Conservation (phyloP, 805 yeast genomes). For the Tetrapisispora pingtungensis region DNA sequence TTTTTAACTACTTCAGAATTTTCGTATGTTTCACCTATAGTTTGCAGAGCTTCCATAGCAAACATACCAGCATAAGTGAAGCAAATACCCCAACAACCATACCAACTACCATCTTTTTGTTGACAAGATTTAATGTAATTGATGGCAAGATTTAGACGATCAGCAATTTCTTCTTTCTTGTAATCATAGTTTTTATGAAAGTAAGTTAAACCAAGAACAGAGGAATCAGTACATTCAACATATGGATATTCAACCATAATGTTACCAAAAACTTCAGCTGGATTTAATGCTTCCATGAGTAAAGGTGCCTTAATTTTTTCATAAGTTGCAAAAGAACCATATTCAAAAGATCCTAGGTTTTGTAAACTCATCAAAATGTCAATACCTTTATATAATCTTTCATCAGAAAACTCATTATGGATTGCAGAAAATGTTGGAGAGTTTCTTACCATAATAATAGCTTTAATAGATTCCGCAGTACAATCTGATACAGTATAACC, state of each 20-base stretch:
- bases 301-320: conserved; percentile 79
- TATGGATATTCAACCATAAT: conserved; percentile 98
- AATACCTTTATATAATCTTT: conserved; percentile 53
- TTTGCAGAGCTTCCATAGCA: conserved; percentile 83
- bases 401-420: conserved; percentile 42
- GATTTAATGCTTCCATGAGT: conserved; percentile 66
- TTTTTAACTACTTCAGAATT: conserved; percentile 52
- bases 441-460: conserved; percentile 81
- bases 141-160: conserved; percentile 67
- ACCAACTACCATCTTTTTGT: conserved; percentile 85
- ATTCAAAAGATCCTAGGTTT: conserved; percentile 67
- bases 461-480: conserved; percentile 91
- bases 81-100: conserved; percentile 98
- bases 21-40: conserved; percentile 53
- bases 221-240: conserved; percentile 95
- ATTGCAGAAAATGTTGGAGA: conserved; percentile 42
- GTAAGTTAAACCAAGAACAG: conserved; percentile 77
- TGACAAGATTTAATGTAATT: conserved; percentile 62
- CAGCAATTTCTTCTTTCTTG: conserved; percentile 50
- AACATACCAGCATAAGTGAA: conserved; percentile 95
- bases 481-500: conserved; percentile 96
- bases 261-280: conserved; percentile 96
- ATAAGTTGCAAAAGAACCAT: conserved; percentile 88
- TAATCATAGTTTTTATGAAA: conserved; percentile 61
- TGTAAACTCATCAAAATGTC: conserved; percentile 71